Percentiles rank a stretch among this genome's conserved stretches.
These are phyloP conservation scores for Saccharomyces hybrid DNA, from an alignment of 1,139 yeast genomes.

Conservation along the genomic window DNA sequence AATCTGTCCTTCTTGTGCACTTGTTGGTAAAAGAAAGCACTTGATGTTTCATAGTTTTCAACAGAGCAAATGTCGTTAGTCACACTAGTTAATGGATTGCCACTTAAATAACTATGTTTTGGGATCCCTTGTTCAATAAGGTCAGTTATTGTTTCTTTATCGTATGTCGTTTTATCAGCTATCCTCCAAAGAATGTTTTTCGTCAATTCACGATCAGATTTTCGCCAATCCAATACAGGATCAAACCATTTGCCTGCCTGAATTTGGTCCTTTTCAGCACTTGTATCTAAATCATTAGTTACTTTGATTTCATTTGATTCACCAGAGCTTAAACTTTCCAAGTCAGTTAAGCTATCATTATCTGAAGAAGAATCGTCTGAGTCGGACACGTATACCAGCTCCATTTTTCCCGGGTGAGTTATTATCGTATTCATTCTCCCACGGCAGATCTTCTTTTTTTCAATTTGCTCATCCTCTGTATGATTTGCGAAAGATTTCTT, in stretches of 20 bases:
- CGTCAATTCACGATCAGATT: slow-evolving; percentile 13
- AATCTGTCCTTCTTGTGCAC: slow-evolving; percentile 21
- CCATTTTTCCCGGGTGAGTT: slow-evolving; percentile 9
- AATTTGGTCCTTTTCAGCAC: not conserved
- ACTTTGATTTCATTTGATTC: not conserved
- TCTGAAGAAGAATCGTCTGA: slow-evolving; percentile 5
- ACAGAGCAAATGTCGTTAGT: slow-evolving; percentile 26
- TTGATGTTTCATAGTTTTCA: slow-evolving; percentile 21
- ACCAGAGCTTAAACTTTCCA: not conserved
- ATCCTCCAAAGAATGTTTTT: slow-evolving; percentile 9
- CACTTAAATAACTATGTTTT: slow-evolving; percentile 16
- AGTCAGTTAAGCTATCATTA: not conserved
- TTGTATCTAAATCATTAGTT: not conserved
- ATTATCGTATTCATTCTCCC: not conserved
- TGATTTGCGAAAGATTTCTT: not conserved
- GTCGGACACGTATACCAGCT: slow-evolving; percentile 9
- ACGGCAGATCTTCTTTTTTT: not conserved
- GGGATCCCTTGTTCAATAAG: slow-evolving; percentile 18
- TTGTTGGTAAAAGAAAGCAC: slow-evolving; percentile 21
- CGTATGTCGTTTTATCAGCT: slow-evolving; percentile 5
- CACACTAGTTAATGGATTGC: slow-evolving; percentile 14
- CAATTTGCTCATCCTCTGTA: not conserved
- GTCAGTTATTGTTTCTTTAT: slow-evolving; percentile 7
- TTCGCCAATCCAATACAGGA: slow-evolving; percentile 13
- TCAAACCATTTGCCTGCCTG: slow-evolving; percentile 2